These are phyloP conservation scores for Parvularia atlantis DNA, from an alignment of 78 protist species.

Conservation along the genomic window DNA sequence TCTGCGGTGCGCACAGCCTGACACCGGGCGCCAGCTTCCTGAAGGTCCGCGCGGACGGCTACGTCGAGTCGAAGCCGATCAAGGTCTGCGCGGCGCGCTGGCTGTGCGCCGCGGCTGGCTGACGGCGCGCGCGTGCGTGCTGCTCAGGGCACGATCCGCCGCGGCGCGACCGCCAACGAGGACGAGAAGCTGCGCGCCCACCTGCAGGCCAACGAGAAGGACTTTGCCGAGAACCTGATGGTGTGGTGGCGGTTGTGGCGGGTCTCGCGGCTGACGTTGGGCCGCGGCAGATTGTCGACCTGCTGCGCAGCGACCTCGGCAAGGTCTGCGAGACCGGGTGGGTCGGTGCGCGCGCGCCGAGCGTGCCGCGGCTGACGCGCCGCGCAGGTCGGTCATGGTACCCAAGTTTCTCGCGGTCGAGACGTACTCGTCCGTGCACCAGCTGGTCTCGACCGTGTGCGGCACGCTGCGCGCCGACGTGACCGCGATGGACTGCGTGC, in stretches of 20 bases:
- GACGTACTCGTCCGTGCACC: slow-evolving; percentile 64
- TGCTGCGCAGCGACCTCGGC: slow-evolving; percentile 56
- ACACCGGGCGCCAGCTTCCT: slow-evolving; percentile 43
- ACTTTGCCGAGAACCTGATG: slow-evolving; percentile 59
- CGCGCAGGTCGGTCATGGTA: slow-evolving; percentile 44
- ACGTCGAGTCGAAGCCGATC: slow-evolving; percentile 54
- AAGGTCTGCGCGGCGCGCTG: slow-evolving; percentile 42
- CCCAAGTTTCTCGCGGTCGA: slow-evolving; percentile 54
- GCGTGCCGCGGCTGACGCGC: neutral
- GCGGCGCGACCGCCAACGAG: neutral
- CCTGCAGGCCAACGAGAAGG: slow-evolving; percentile 29
- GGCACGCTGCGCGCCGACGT: slow-evolving; percentile 4
- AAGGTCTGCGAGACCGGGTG: slow-evolving; percentile 37
- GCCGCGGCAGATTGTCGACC: slow-evolving; percentile 27
- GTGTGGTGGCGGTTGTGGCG: neutral
- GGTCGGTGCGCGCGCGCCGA: too few species aligned
- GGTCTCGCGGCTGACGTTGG: neutral
- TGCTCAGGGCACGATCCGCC: neutral
- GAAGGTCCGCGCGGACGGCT: slow-evolving; percentile 14
- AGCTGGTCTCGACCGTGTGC: slow-evolving; percentile 56
- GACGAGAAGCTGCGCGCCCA: slow-evolving; percentile 6
- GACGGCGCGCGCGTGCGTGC: neutral
- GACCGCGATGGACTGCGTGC: slow-evolving; percentile 10
- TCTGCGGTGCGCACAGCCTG: slow-evolving; percentile 25
- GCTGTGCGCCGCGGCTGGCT: neutral